Evolutionary conservation across 192 early-diverging fungal species (phyloP).

Genomic region (Rhizoclosmatium globosum): DNA sequence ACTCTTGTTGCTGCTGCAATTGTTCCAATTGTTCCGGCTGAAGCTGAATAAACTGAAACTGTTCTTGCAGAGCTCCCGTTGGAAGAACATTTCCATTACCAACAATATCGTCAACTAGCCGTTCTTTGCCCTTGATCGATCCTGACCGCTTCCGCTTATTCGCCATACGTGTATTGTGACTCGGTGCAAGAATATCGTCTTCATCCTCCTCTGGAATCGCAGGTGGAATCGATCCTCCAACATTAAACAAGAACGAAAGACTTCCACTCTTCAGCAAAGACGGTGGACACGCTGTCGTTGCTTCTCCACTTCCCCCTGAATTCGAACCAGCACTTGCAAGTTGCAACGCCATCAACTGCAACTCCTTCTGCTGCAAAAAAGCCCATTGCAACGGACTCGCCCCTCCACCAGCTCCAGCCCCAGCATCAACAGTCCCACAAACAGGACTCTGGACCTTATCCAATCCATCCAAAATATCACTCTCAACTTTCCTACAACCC

Average conservation of each 20-base stretch:
- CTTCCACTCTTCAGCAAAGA: not conserved
- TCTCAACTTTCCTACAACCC: not conserved
- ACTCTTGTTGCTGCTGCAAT: constrained; percentile 1
- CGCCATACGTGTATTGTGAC: too few relatives aligned
- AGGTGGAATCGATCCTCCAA: not conserved
- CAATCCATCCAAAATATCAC: not conserved
- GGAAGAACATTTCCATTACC: too few relatives aligned
- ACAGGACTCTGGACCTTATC: not conserved
- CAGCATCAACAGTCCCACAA: not conserved
- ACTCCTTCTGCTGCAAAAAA: constrained; percentile 17
- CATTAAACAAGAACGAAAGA: constrained; percentile 4
- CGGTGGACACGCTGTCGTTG: not conserved
- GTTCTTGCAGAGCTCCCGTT: not conserved
- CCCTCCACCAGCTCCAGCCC: not conserved
- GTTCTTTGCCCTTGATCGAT: not conserved
- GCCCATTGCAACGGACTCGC: not conserved
- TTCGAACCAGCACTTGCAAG: not conserved
- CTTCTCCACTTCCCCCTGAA: not conserved
- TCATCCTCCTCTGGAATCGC: not conserved
- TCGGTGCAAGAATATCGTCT: not conserved
- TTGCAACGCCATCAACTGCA: constrained; percentile 6
- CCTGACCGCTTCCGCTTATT: too few relatives aligned
- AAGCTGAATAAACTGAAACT: constrained; percentile 9
- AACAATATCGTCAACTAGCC: too few relatives aligned
- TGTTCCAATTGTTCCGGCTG: constrained; percentile 9